A percentile compares a stretch with the other conserved stretches of the same genome.
phyloP scores from a whole-genome alignment of 106 monocot genomes.

The Platanthera guangdongensis region DNA sequence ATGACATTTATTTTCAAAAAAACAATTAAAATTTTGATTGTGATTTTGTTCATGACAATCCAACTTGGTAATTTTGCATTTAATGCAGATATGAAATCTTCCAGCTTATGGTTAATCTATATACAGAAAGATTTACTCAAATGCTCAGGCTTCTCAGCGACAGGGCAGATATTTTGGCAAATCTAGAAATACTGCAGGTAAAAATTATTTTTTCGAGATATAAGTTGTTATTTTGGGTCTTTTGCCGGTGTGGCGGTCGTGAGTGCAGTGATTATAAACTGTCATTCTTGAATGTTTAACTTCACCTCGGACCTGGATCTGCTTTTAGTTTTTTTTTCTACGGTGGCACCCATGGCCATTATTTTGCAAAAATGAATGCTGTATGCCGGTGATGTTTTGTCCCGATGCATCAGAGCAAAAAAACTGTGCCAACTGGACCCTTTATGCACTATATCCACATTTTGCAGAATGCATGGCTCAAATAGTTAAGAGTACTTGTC shows the following conservation, averaged over 20 bases:
- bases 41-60: neutral
- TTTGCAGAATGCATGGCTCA: neutral
- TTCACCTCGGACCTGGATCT: no score
- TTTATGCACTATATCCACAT: neutral
- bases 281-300: no score
- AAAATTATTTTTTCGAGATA: neutral
- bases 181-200: constrained; percentile 98
- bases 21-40: neutral
- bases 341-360: no score
- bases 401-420: no score
- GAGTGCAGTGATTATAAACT: no score
- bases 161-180: constrained; percentile 72
- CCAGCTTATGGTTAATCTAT: constrained; percentile 97
- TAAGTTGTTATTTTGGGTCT: neutral
- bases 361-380: no score
- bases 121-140: constrained; percentile 98
- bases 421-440: no score
- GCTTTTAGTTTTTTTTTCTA: no score
- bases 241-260: no score
- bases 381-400: no score
- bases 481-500: neutral
- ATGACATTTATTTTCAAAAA: neutral
- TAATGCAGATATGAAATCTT: constrained; percentile 93
- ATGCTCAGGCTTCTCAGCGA: constrained; percentile 96
- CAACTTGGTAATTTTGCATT: neutral